Conservation (phyloP, 441 rosid species). For the Iberis amara region DNA sequence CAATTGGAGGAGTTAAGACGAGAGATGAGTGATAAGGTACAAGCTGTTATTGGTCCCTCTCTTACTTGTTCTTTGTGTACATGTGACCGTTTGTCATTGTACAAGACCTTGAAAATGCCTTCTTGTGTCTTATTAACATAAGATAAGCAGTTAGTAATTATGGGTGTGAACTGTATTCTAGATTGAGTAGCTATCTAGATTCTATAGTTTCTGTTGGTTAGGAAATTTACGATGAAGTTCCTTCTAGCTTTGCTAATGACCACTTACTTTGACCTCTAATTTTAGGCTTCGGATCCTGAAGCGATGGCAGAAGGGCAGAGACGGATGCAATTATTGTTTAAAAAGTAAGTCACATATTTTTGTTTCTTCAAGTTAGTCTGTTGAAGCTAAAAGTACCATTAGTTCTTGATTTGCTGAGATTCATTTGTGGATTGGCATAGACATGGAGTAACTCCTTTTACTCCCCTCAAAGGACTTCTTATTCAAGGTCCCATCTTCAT, state of each 20-base stretch:
- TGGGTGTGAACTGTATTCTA: slow-evolving; percentile 1
- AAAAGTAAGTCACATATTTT: slow-evolving; percentile 32
- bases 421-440: slow-evolving; percentile 21
- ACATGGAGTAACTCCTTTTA: slow-evolving; percentile 42
- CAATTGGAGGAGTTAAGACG: slow-evolving; percentile 30
- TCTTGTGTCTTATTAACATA: neutral
- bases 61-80: slow-evolving; percentile 12
- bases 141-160: neutral
- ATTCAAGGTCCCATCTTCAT: slow-evolving; percentile 51
- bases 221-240: slow-evolving; percentile 4
- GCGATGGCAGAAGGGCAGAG: slow-evolving; percentile 39
- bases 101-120: neutral
- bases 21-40: slow-evolving; percentile 34
- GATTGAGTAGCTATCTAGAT: slow-evolving; percentile 2
- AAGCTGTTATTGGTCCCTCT: slow-evolving; percentile 4
- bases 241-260: slow-evolving; percentile 2
- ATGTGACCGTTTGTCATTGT: neutral
- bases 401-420: slow-evolving; percentile 16
- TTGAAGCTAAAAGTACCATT: neutral
- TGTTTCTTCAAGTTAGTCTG: neutral
- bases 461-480: slow-evolving; percentile 46
- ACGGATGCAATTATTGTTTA: slow-evolving; percentile 37
- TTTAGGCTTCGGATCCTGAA: slow-evolving; percentile 38
- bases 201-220: slow-evolving; percentile 1
- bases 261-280: slow-evolving; percentile 4